Evolutionary conservation across 2,329 filamentous ascomycete species (phyloP).

Genomic region (Calonectria pseudoreteaudii): DNA sequence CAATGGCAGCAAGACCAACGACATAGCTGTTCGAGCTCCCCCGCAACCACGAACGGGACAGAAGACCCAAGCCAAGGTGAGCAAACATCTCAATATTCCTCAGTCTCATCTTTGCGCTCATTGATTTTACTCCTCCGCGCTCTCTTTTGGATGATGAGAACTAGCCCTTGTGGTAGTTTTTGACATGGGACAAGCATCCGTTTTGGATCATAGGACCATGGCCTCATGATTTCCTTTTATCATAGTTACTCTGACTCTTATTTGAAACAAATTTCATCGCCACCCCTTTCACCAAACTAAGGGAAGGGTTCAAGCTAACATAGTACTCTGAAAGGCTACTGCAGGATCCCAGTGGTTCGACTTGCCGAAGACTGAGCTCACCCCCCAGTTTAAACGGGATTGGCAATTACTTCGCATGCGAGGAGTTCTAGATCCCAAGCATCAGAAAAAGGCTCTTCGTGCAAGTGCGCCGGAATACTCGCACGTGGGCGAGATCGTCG

Average conservation of each 20-base stretch:
- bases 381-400: conserved; percentile 87
- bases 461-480: conserved; percentile 79
- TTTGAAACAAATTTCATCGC: not conserved
- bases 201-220: conserved; percentile 66
- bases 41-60: conserved; percentile 36
- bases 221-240: conserved; percentile 66
- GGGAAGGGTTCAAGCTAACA: conserved; percentile 23
- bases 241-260: conserved; percentile 80
- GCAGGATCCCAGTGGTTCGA: conserved; percentile 90
- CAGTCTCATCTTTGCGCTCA: not conserved
- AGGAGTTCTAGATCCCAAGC: conserved; percentile 88
- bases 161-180: conserved; percentile 48
- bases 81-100: not conserved
- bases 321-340: conserved; percentile 56
- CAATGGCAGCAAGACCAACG: conserved; percentile 29
- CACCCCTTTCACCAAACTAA: not conserved
- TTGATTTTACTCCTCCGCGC: not conserved
- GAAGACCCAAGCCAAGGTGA: conserved; percentile 46
- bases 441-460: conserved; percentile 90
- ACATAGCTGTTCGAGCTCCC: conserved; percentile 41
- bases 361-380: conserved; percentile 85
- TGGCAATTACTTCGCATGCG: conserved; percentile 91
- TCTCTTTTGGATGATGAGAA: conserved; percentile 54
- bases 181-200: conserved; percentile 55
- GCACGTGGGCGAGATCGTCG: conserved; percentile 88